These are phyloP conservation scores for Rhynchospora tenuis DNA, from an alignment of 176 grass and related monocot species.

Conservation along the genomic window DNA sequence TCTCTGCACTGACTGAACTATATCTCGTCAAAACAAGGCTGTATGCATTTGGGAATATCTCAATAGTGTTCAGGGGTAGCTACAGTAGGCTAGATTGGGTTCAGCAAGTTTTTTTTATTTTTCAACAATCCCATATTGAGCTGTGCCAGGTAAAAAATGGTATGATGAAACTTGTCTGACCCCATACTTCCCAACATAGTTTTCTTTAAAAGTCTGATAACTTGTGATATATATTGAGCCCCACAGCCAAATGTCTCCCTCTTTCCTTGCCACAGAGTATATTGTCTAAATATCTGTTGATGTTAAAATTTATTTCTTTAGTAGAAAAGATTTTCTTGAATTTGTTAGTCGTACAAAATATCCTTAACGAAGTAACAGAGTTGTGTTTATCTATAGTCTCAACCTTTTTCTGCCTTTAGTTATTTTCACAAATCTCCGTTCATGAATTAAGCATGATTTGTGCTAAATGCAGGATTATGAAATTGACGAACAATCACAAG, in stretches of 20 bases:
- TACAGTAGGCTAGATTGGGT: too few relatives aligned
- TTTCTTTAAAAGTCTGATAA: too few relatives aligned
- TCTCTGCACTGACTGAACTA: not conserved
- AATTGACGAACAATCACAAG: slow-evolving; percentile 58
- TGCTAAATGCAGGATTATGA: slow-evolving; percentile 49
- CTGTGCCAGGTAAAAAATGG: too few relatives aligned
- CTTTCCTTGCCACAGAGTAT: not conserved
- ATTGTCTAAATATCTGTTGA: not conserved
- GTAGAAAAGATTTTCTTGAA: not conserved
- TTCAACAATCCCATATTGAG: too few relatives aligned
- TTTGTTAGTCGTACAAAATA: not conserved
- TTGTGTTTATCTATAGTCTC: not conserved
- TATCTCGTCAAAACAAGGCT: not conserved
- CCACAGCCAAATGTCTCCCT: too few relatives aligned
- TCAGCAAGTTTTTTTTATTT: too few relatives aligned
- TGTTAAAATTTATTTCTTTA: not conserved
- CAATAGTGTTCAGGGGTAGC: too few relatives aligned
- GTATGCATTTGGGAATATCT: not conserved
- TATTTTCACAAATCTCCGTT: not conserved
- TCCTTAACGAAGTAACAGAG: not conserved
- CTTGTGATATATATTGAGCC: too few relatives aligned
- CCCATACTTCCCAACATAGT: too few relatives aligned
- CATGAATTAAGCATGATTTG: not conserved
- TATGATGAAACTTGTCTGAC: too few relatives aligned
- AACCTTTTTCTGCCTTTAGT: not conserved